Conservation (phyloP, 108 stramenopile genomes). For the Chaetoceros tenuissimus region DNA sequence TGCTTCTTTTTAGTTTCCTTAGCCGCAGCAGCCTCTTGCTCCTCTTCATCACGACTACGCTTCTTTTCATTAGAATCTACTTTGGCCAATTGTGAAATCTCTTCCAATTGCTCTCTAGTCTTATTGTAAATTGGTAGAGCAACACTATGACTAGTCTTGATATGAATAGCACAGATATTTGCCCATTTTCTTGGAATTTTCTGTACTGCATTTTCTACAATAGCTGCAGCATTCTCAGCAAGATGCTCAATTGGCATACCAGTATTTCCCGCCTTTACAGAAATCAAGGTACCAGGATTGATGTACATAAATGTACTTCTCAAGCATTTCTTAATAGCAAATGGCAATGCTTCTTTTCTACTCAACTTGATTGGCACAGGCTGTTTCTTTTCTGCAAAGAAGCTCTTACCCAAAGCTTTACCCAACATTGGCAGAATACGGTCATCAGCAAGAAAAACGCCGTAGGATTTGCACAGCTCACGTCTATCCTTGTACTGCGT, state of each 20-base stretch:
- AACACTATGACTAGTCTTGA: slow-evolving; percentile 71
- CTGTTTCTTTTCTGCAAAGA: slow-evolving; percentile 85
- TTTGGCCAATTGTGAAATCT: slow-evolving; percentile 45
- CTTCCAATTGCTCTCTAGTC: slow-evolving; percentile 53
- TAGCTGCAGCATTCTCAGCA: slow-evolving; percentile 60
- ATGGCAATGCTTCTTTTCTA: slow-evolving; percentile 59
- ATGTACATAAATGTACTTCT: slow-evolving; percentile 70
- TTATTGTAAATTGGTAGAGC: slow-evolving; percentile 83
- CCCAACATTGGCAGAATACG: slow-evolving; percentile 91
- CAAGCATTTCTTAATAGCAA: slow-evolving; percentile 48
- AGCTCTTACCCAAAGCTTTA: slow-evolving; percentile 82
- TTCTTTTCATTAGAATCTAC: slow-evolving; percentile 8
- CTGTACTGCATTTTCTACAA: slow-evolving; percentile 34
- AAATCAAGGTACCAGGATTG: slow-evolving; percentile 72
- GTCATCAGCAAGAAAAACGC: slow-evolving; percentile 91
- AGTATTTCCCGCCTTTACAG: slow-evolving; percentile 73
- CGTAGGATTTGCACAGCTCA: slow-evolving; percentile 56
- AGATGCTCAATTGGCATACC: slow-evolving; percentile 57
- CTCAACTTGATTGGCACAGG: slow-evolving; percentile 75
- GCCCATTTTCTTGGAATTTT: slow-evolving; percentile 85
- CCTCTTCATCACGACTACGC: neutral
- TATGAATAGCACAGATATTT: slow-evolving; percentile 71
- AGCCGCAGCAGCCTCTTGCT: neutral
- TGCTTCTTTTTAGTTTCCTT: neutral
- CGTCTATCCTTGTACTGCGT: slow-evolving; percentile 65